Percentiles rank a stretch among this genome's conserved stretches.
These are phyloP conservation scores for Multifurca ochricompacta DNA, from an alignment of 768 basidiomycete genomes.

Conservation along the genomic window DNA sequence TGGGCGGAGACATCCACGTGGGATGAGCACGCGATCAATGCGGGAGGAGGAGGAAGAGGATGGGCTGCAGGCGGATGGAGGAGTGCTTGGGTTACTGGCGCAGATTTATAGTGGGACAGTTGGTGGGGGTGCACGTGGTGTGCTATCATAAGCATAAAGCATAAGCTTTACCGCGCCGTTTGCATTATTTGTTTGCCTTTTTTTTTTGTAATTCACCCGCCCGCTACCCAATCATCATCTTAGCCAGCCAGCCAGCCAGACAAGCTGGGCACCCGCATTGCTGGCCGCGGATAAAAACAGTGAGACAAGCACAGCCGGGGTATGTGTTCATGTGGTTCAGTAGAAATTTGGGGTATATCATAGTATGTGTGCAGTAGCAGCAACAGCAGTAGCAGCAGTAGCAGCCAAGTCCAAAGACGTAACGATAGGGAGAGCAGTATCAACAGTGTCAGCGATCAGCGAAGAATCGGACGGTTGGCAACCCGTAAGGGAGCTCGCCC, in stretches of 20 bases:
- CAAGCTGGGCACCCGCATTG: no score
- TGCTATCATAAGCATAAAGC: slow-evolving; percentile 5
- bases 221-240: no score
- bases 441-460: no score
- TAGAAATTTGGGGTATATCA: no score
- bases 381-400: slow-evolving; percentile 6
- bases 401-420: not conserved
- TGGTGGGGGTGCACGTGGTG: slow-evolving; percentile 8
- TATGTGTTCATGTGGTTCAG: no score
- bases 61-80: slow-evolving; percentile 67
- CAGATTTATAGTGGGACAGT: slow-evolving; percentile 71
- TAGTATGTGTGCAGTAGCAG: not conserved
- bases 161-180: no score
- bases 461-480: slow-evolving; percentile 14
- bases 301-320: no score
- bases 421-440: no score
- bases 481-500: not conserved
- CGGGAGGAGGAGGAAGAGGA: slow-evolving; percentile 37
- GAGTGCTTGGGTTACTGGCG: slow-evolving; percentile 76
- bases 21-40: slow-evolving; percentile 19
- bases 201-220: no score
- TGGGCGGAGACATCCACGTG: slow-evolving; percentile 33
- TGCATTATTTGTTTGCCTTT: no score
- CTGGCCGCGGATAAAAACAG: no score
- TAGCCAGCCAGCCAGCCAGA: no score